Conservation (phyloP, 169 alveolate genomes). For the Besnoitia besnoiti region DNA sequence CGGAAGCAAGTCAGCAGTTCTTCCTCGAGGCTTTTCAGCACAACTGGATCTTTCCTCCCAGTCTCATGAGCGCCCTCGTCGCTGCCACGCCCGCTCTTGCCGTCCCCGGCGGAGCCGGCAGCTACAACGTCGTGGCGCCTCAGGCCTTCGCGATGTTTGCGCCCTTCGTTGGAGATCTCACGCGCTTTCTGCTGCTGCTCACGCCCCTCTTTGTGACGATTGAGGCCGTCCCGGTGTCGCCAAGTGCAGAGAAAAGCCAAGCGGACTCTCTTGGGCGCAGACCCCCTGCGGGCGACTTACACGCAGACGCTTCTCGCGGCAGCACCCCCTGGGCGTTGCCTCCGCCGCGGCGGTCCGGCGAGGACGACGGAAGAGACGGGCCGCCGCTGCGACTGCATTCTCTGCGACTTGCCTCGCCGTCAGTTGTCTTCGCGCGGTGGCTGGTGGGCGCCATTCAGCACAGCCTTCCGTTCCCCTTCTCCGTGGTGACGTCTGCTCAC, state of each 20-base stretch:
- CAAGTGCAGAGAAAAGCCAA: no score
- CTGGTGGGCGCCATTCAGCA: background rate
- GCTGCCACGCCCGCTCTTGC: background rate
- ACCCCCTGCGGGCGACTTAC: no score
- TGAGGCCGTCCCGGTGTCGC: background rate
- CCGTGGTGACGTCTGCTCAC: background rate
- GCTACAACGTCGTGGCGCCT: background rate
- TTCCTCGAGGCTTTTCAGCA: slow-evolving; percentile 6
- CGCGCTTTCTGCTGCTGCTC: background rate
- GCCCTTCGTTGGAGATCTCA: background rate
- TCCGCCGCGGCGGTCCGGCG: background rate
- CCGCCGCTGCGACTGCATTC: background rate
- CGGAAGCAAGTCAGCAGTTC: slow-evolving; percentile 36
- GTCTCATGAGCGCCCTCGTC: background rate
- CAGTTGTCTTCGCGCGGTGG: slow-evolving; percentile 23
- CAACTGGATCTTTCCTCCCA: slow-evolving; percentile 4
- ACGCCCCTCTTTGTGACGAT: background rate
- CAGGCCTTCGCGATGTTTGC: slow-evolving; percentile 22
- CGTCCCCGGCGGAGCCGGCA: background rate
- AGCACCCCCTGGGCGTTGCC: no score
- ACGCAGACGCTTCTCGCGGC: no score
- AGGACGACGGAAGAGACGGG: background rate
- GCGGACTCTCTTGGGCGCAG: no score
- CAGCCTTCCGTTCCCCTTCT: background rate
- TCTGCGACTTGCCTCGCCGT: slow-evolving; percentile 5